Evolutionary conservation across 768 basidiomycete species (phyloP), one percentile per base, ranked within the genome.

Genomic region (Boletales sp.): DNA sequence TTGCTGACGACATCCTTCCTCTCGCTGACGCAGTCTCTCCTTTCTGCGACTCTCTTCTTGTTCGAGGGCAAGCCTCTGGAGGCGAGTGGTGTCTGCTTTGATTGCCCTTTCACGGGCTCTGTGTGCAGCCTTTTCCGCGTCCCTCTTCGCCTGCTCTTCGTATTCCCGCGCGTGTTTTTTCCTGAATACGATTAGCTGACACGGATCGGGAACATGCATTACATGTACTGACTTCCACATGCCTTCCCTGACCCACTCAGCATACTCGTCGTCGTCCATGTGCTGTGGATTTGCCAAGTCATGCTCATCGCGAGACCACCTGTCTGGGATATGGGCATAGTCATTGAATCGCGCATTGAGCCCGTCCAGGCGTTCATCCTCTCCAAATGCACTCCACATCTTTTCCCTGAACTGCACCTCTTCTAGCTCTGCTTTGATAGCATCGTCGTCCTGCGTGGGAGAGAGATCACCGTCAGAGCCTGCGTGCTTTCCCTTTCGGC

Each of bases 191-290:
- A 47, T 48, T 42, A 50, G 34, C 38, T 39, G 45, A 43, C 17
- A 40, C 51, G 21, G 37, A 27, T 34, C 14, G 21, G 43, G 44
- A 39, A 36, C n/a, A 40, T 27, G 31, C 40, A 35, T 41, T 40
- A 31, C 14, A 36, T 29, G 13, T n/a, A 68, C 81, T 36, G 52
- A 84, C 81, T 82, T 79, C 74, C 89, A 93, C 88, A 97, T 94
- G 41, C 90, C 90, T 21, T 77, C 69, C 54, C 93, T 73, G 44
- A 95, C 72, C 87, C 89, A 94, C 58, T 91, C 89, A 2, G 86
- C 81, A 57, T 95, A 95, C 52, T 90, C 85, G 56, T 94, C 87
- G 8, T 94, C 91, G 52, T 86, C 84, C 86, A 94, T 86, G 42
- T 64, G 55, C 41, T 59, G 64, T 27, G 75, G 73, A 51, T 81